Conservation (phyloP, 306 rosid genomes). For the Castanea crenata region DNA sequence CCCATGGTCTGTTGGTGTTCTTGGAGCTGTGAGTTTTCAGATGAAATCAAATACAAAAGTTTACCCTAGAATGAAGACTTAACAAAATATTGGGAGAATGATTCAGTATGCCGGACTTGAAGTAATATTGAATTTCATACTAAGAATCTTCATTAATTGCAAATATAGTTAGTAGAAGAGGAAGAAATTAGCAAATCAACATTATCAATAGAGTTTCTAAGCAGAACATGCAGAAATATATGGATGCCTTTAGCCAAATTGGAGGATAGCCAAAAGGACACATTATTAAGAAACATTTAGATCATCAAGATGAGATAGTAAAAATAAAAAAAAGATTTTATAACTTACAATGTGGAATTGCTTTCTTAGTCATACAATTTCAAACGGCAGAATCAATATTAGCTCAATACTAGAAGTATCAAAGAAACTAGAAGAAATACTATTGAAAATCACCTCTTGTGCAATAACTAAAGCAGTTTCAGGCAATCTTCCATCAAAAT, state of each 20-base stretch:
- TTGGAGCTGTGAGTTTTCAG: too few relatives aligned
- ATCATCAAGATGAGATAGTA: not conserved
- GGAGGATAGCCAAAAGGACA: not conserved
- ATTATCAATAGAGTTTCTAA: too few relatives aligned
- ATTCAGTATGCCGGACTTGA: too few relatives aligned
- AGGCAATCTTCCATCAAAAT: slow-evolving; percentile 58
- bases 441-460: slow-evolving; percentile 60
- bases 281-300: not conserved
- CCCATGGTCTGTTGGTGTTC: too few relatives aligned
- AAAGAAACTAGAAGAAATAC: slow-evolving; percentile 17
- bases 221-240: not conserved
- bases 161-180: too few relatives aligned
- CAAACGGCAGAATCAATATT: not conserved
- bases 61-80: too few relatives aligned
- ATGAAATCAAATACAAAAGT: too few relatives aligned
- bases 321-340: not conserved
- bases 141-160: too few relatives aligned
- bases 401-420: not conserved
- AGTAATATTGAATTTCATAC: too few relatives aligned
- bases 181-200: too few relatives aligned
- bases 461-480: slow-evolving; percentile 80
- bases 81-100: too few relatives aligned
- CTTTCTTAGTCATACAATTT: not conserved
- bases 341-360: not conserved
- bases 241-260: not conserved